A percentile compares a stretch with the other conserved stretches of the same genome.
phyloP scores from a whole-genome alignment of 75 land plant species.

The Cupressus sempervirens region DNA sequence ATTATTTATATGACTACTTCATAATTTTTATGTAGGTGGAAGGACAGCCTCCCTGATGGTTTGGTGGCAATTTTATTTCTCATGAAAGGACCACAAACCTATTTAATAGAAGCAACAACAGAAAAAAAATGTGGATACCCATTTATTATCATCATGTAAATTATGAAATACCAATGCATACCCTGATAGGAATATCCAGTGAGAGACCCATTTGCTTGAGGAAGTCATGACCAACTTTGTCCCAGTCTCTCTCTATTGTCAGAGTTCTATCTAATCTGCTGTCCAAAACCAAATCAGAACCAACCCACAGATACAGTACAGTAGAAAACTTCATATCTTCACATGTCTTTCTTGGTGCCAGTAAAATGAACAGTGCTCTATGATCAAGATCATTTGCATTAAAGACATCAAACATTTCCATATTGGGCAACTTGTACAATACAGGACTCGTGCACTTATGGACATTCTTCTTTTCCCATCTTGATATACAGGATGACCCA shows the following conservation, averaged over 20 bases:
- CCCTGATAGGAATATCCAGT: constrained; percentile 26
- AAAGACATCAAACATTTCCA: constrained; percentile 23
- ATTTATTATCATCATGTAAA: neutral
- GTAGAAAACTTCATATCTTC: neutral
- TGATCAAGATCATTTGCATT: constrained; percentile 26
- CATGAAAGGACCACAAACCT: neutral
- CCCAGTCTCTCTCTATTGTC: constrained; percentile 1
- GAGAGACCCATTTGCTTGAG: constrained; percentile 16
- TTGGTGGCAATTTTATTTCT: neutral
- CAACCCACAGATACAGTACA: constrained; percentile 43
- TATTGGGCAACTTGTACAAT: constrained; percentile 38
- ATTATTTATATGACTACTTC: neutral
- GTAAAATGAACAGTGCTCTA: constrained; percentile 20
- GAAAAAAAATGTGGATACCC: neutral
- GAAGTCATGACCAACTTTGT: constrained; percentile 20
- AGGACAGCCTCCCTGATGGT: neutral
- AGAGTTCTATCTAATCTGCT: neutral
- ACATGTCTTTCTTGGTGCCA: constrained; percentile 12
- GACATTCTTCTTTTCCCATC: constrained; percentile 1
- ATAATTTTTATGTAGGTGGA: neutral
- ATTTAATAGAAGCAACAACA: neutral
- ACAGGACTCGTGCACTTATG: constrained; percentile 8
- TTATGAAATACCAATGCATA: constrained; percentile 5
- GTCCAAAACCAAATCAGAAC: constrained; percentile 5
- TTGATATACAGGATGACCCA: constrained; percentile 4